Conservation (phyloP, 2,329 filamentous ascomycete species). For the Alternaria angustiovoidea region DNA sequence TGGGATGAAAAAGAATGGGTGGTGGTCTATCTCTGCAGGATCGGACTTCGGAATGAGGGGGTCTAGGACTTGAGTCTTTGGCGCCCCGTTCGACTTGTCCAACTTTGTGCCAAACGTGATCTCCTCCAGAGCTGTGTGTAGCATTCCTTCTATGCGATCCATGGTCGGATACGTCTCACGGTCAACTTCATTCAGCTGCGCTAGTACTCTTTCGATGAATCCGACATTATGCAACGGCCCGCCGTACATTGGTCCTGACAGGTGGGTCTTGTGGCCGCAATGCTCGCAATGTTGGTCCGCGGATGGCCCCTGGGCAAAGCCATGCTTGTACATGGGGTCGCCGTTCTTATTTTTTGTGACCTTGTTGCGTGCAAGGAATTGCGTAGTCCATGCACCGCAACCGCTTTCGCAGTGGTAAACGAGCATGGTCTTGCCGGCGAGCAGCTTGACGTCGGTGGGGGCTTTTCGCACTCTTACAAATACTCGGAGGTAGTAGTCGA, state of each 20-base stretch:
- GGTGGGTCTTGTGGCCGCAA: slow-evolving; percentile 84
- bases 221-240: slow-evolving; percentile 84
- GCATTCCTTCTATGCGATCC: slow-evolving; percentile 86
- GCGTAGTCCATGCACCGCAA: slow-evolving; percentile 90
- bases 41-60: slow-evolving; percentile 49
- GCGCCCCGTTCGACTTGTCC: slow-evolving; percentile 25
- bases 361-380: slow-evolving; percentile 76
- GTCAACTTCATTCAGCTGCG: slow-evolving; percentile 72
- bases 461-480: slow-evolving; percentile 85
- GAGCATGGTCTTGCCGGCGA: slow-evolving; percentile 90
- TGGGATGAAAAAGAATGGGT: slow-evolving; percentile 88
- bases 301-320: slow-evolving; percentile 74
- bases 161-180: slow-evolving; percentile 79
- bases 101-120: slow-evolving; percentile 42
- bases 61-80: slow-evolving; percentile 42
- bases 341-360: slow-evolving; percentile 73
- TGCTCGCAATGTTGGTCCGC: slow-evolving; percentile 75
- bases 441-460: slow-evolving; percentile 86
- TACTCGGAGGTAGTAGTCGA: slow-evolving; percentile 92
- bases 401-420: slow-evolving; percentile 90
- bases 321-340: slow-evolving; percentile 76
- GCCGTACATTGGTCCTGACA: slow-evolving; percentile 94
- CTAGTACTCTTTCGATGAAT: slow-evolving; percentile 82
- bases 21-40: slow-evolving; percentile 65
- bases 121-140: slow-evolving; percentile 87